A percentile compares a stretch with the other conserved stretches of the same genome.
Conservation (phyloP, 306 rosid genomes). For the Cicer judaicum region DNA sequence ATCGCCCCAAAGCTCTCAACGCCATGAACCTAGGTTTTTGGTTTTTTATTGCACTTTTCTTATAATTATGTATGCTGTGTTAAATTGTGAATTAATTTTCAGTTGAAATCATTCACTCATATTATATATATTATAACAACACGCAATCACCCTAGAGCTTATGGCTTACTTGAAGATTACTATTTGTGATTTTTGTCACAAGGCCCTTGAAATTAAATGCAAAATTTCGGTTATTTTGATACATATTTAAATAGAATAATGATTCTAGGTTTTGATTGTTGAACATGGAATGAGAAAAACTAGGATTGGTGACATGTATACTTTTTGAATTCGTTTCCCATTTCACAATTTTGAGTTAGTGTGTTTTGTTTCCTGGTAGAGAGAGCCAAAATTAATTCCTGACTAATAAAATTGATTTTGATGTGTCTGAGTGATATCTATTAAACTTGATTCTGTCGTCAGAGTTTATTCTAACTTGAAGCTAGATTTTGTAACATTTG, state of each 20-base stretch:
- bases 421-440: no score
- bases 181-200: conserved; percentile 20
- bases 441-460: no score
- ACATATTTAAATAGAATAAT: conserved; percentile 18
- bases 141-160: conserved; percentile 13
- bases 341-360: neutral
- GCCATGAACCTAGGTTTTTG: conserved; percentile 84
- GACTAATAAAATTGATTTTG: no score
- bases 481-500: no score
- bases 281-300: conserved; percentile 14
- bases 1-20: conserved; percentile 98
- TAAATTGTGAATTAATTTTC: conserved; percentile 17
- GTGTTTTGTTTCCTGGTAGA: no score
- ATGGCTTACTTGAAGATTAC: conserved; percentile 9
- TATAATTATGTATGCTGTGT: neutral
- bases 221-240: conserved; percentile 16
- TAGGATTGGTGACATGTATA: neutral
- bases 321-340: neutral
- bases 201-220: conserved; percentile 6
- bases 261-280: conserved; percentile 26
- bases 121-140: conserved; percentile 16
- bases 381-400: no score
- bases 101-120: conserved; percentile 1
- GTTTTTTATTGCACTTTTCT: neutral
- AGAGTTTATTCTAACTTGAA: no score